Percentiles rank a stretch among this genome's conserved stretches.
Evolutionary conservation across 371 early-diverging fungal species (phyloP).

Genomic region (Lichtheimia ornata): DNA sequence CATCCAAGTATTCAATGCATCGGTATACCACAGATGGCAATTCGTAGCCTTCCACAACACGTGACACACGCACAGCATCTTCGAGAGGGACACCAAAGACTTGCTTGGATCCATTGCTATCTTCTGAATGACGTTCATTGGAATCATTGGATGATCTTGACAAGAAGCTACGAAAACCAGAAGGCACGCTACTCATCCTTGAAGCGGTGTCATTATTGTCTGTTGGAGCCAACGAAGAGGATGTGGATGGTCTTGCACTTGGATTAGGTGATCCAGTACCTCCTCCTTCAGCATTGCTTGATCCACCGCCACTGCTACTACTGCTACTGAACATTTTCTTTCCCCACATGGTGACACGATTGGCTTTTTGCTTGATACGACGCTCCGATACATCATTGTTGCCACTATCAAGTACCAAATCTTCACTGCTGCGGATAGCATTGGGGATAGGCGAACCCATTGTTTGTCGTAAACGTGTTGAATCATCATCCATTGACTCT

Average conservation of each 20-base stretch:
- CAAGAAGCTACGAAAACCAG: constrained; percentile 28
- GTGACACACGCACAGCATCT: constrained; percentile 61
- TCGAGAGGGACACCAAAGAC: constrained; percentile 79
- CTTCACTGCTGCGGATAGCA: constrained; percentile 18
- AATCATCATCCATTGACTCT: constrained; percentile 26
- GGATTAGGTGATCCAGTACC: background rate
- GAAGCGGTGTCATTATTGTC: background rate
- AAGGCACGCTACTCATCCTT: constrained; percentile 7
- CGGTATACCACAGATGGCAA: constrained; percentile 92
- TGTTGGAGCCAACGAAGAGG: background rate
- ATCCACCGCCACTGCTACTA: constrained; percentile 4
- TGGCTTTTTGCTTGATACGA: constrained; percentile 41
- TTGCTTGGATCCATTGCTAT: constrained; percentile 29
- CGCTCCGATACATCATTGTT: constrained; percentile 17
- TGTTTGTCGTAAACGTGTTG: constrained; percentile 1
- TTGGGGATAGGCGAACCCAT: constrained; percentile 16
- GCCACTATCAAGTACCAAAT: constrained; percentile 2
- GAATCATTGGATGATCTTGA: constrained; percentile 23
- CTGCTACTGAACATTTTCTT: constrained; percentile 46
- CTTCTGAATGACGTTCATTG: constrained; percentile 2
- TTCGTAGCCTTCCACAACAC: constrained; percentile 70
- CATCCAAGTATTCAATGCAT: constrained; percentile 94
- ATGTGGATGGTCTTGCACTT: background rate
- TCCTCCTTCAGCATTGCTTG: too few species aligned
- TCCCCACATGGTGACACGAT: constrained; percentile 56